Evolutionary conservation across 2,329 filamentous ascomycete genomes (phyloP), one percentile per base, ranked within the genome.

Genomic region (Beauveria medogensis): DNA sequence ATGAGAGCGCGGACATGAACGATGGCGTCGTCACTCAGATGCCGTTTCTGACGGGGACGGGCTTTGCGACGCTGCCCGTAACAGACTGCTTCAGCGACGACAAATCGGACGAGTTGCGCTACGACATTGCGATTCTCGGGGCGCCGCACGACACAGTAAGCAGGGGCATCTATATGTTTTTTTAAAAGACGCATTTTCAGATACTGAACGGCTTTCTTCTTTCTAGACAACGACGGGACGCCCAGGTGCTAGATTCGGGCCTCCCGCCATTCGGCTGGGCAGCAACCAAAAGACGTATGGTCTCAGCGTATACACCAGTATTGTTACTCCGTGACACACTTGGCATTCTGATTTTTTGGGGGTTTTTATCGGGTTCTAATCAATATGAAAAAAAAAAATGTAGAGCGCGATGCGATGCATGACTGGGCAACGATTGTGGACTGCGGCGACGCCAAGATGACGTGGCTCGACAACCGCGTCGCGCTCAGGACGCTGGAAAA

Each of bases 221-320:
- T 18, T 44, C 18, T 46, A 67, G 66, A 64, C 64, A 10, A 66
- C 66, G 6, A 68, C 65, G 2, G 64, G 62, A 20, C 63, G 67
- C 5, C 67, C 66, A 0, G 67, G 67, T 1, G 66, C 87, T 12
- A 83, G 91, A 10, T 96, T 95, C 69, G 91, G 91, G 0, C 91
- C 91, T 28, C 84, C 89, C 43, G 89, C 89, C 34, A 94, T 95
- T 66, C 86, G 91, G 60, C 85, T 88, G 28, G 91, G 89, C 44
- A 91, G 88, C 43, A 81, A 86, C 10, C 84, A 90, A 41, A 90
- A 64, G 55, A 61, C 61, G 18, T 64, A 65, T 43, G 63, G 66
- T 40, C 64, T 66, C 46, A 65, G 65, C 62, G 56, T 68, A 18
- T 67, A 61, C 46, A 67, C 63, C 4, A 60, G 65, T 66, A 37